Evolutionary conservation across 1,284 basidiomycete genomes (phyloP).

Genomic region (Microbotryum silenes-acaulis): DNA sequence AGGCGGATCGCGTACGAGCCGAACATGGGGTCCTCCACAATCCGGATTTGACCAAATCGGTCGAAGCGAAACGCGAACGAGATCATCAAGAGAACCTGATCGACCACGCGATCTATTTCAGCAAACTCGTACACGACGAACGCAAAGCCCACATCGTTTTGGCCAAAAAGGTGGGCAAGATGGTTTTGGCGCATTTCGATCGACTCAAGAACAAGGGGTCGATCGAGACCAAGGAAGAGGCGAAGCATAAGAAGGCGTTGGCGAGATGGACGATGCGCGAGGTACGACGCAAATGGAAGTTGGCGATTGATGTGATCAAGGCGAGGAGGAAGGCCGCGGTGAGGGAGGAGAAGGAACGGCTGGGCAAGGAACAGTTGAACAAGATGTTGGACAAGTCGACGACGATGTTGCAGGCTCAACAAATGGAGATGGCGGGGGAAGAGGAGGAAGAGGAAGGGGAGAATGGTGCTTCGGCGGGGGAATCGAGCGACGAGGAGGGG

Average conservation of each 20-base stretch:
- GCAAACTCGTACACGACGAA: constrained; percentile 41
- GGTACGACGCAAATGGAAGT: constrained; percentile 76
- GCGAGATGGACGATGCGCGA: constrained; percentile 64
- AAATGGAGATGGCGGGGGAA: constrained; percentile 54
- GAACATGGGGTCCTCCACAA: constrained; percentile 26
- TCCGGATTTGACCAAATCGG: constrained; percentile 31
- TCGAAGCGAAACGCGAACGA: constrained; percentile 20
- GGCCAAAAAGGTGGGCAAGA: constrained; percentile 54
- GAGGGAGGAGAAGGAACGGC: constrained; percentile 57
- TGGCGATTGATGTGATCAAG: constrained; percentile 76
- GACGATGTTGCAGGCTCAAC: constrained; percentile 74
- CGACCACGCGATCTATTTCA: constrained; percentile 42
- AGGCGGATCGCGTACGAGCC: constrained; percentile 33
- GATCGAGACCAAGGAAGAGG: constrained; percentile 55
- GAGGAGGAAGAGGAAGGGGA: constrained; percentile 33
- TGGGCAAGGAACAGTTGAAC: constrained; percentile 76
- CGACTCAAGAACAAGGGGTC: constrained; percentile 55
- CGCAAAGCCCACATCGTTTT: constrained; percentile 39
- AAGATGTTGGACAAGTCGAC: constrained; percentile 85
- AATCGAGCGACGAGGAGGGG: constrained; percentile 36
- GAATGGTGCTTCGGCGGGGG: constrained; percentile 20
- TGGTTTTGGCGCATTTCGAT: constrained; percentile 73
- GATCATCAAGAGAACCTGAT: constrained; percentile 43
- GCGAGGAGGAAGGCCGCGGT: constrained; percentile 55
- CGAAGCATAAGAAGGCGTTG: constrained; percentile 57